Evolutionary conservation across 768 basidiomycete species (phyloP).

Genomic region (Suillus subluteus): DNA sequence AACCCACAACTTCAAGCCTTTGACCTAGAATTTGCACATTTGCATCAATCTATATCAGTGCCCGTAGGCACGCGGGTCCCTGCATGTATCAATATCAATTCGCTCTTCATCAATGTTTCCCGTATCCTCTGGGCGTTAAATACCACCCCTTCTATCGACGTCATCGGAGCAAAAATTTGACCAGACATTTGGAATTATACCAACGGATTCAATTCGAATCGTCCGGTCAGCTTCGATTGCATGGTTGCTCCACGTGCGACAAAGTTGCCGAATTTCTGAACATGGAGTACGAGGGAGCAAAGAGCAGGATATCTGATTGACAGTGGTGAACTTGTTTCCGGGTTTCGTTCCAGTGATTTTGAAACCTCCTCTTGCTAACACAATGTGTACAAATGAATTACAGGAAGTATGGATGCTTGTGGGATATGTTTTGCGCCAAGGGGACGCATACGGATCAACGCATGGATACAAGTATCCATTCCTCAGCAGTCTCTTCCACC

Average conservation of each 20-base stretch:
- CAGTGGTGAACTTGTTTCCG: slow-evolving; percentile 1
- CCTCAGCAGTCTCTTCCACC: neutral
- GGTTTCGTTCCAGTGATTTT: neutral
- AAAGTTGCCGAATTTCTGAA: slow-evolving; percentile 2
- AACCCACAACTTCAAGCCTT: slow-evolving; percentile 11
- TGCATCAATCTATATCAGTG: neutral
- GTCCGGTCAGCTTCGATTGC: slow-evolving; percentile 37
- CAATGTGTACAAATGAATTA: neutral
- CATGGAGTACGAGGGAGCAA: slow-evolving; percentile 4
- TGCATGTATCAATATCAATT: slow-evolving; percentile 23
- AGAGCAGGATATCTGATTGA: slow-evolving; percentile 1
- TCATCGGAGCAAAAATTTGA: neutral
- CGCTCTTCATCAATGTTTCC: slow-evolving; percentile 20
- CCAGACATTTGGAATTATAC: slow-evolving; percentile 36
- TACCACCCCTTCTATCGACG: slow-evolving; percentile 10
- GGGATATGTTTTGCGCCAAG: neutral
- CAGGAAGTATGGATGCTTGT: neutral
- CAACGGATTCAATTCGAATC: slow-evolving; percentile 40
- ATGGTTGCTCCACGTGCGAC: slow-evolving; percentile 28
- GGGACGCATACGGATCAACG: neutral
- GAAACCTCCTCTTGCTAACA: slow-evolving; percentile 3
- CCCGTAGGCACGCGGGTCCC: neutral
- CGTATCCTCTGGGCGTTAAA: slow-evolving; percentile 22
- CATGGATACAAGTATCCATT: neutral
- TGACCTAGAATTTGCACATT: slow-evolving; percentile 16